Evolutionary conservation across 139 green algal species (phyloP).

Genomic region (Chlorella sp.): DNA sequence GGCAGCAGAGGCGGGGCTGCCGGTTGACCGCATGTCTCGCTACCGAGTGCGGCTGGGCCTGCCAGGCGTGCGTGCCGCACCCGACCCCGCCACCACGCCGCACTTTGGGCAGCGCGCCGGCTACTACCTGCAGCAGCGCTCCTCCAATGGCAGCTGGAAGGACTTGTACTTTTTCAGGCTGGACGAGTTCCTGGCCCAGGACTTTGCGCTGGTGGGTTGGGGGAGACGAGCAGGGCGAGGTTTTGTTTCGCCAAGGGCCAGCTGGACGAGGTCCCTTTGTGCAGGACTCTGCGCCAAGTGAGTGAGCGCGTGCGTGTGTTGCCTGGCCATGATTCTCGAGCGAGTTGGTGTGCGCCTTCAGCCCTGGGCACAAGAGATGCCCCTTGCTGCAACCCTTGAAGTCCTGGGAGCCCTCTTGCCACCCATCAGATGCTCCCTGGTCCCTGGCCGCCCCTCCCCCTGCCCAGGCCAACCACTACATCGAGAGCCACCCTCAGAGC

Average conservation of each 20-base stretch:
- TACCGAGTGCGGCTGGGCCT: slow-evolving; percentile 22
- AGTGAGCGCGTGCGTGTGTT: background rate
- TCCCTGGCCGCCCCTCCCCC: background rate
- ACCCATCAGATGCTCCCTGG: no score
- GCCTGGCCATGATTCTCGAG: no score
- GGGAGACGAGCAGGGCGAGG: no score
- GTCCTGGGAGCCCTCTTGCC: no score
- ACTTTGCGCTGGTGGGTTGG: slow-evolving; percentile 6
- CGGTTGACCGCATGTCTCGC: background rate
- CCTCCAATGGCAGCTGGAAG: background rate
- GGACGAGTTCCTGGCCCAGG: slow-evolving; percentile 15
- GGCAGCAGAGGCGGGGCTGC: background rate
- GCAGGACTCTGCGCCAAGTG: no score
- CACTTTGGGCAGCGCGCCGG: background rate
- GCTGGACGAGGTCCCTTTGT: no score
- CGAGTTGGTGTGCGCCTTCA: background rate
- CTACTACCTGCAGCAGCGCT: slow-evolving; percentile 10
- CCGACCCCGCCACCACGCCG: background rate
- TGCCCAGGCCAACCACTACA: background rate
- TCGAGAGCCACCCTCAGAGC: background rate
- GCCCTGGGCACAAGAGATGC: background rate
- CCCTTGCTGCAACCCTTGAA: no score
- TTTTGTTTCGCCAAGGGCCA: no score
- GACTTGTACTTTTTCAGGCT: slow-evolving; percentile 21
- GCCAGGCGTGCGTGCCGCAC: background rate